These are phyloP conservation scores for Cordyceps pruinosa DNA, from an alignment of 2,329 filamentous ascomycete genomes.

Conservation along the genomic window DNA sequence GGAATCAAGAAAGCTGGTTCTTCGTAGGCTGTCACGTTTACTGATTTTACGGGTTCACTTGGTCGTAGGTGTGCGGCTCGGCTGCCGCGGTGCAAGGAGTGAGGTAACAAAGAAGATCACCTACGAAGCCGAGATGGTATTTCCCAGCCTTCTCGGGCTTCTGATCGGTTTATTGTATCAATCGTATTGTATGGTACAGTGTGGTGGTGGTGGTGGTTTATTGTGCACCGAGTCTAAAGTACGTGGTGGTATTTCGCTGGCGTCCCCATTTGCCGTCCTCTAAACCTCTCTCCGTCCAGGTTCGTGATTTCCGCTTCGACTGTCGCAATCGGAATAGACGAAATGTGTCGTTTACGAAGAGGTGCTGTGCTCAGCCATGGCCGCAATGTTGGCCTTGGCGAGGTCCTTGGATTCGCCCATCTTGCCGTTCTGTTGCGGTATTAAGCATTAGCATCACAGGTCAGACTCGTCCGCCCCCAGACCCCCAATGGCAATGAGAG, in stretches of 20 bases:
- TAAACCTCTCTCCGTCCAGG: conserved; percentile 7
- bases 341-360: conserved; percentile 25
- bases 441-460: conserved; percentile 23
- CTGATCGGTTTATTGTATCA: conserved; percentile 11
- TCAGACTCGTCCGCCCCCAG: conserved; percentile 1
- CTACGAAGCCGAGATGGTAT: background rate
- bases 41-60: background rate
- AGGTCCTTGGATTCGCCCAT: conserved; percentile 79
- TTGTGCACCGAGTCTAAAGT: conserved; percentile 11
- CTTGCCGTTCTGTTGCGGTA: conserved; percentile 76
- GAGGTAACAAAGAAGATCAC: conserved; percentile 1
- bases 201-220: conserved; percentile 10
- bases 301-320: no score
- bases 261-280: background rate
- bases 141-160: background rate
- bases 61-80: background rate
- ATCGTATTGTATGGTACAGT: conserved; percentile 13
- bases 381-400: conserved; percentile 45
- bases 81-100: background rate
- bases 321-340: background rate
- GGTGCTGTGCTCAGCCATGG: conserved; percentile 31
- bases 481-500: background rate
- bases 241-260: conserved; percentile 10
- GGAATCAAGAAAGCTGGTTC: background rate
- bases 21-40: background rate